Percentiles rank a stretch among this genome's conserved stretches.
Conservation (phyloP, 2,329 filamentous ascomycete genomes). For the Nannizziopsis arthrosporioides region DNA sequence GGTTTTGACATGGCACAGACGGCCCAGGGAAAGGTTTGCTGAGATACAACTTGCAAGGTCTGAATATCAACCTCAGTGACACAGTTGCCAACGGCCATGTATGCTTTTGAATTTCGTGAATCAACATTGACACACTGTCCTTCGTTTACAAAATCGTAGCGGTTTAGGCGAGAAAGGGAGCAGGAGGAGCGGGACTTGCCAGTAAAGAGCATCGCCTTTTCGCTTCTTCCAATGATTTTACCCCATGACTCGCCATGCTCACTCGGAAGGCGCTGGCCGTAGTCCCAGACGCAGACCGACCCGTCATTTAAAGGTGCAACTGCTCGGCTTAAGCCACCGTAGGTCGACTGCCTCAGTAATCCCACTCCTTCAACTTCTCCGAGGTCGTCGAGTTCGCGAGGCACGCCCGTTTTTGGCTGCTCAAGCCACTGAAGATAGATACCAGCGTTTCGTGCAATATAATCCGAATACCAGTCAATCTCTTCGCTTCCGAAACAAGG, state of each 20-base stretch:
- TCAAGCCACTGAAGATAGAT: conserved; percentile 69
- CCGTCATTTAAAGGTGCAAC: conserved; percentile 76
- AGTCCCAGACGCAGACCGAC: conserved; percentile 77
- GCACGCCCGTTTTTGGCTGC: conserved; percentile 36
- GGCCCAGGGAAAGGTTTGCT: conserved; percentile 63
- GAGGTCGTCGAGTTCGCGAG: conserved; percentile 32
- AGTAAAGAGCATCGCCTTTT: not conserved
- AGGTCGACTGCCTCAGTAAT: conserved; percentile 46
- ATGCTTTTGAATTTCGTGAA: conserved; percentile 54
- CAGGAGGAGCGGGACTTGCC: conserved; percentile 48
- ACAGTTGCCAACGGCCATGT: conserved; percentile 65
- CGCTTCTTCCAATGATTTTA: conserved; percentile 54
- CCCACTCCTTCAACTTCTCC: conserved; percentile 64
- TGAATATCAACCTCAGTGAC: conserved; percentile 73
- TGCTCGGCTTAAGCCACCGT: conserved; percentile 47
- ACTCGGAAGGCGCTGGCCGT: conserved; percentile 35
- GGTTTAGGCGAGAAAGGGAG: conserved; percentile 15
- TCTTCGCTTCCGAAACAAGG: conserved; percentile 59
- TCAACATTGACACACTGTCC: conserved; percentile 78
- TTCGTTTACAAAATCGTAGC: conserved; percentile 37
- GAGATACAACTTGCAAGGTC: conserved; percentile 56
- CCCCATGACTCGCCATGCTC: conserved; percentile 34
- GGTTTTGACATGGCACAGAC: conserved; percentile 69
- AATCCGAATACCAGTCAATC: conserved; percentile 79
- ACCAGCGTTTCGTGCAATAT: conserved; percentile 66